These are phyloP conservation scores for Zygoascus sp. DNA, from an alignment of 1,139 yeast species.

Conservation along the genomic window DNA sequence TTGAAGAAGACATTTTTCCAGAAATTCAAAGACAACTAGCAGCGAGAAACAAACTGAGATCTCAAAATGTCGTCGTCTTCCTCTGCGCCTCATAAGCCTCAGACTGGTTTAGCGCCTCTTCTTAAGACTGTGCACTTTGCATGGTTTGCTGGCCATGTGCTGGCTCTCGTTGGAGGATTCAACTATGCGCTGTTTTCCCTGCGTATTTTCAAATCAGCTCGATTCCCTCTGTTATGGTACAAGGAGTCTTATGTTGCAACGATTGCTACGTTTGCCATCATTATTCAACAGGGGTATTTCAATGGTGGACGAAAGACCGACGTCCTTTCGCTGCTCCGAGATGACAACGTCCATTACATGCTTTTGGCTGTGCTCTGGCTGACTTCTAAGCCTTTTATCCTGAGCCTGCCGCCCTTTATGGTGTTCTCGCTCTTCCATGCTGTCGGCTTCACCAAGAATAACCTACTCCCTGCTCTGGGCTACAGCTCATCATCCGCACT, in stretches of 20 bases:
- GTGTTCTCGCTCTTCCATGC: slow-evolving; percentile 72
- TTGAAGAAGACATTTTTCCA: no score
- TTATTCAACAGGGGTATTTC: slow-evolving; percentile 53
- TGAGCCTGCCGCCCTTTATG: slow-evolving; percentile 61
- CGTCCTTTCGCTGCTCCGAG: slow-evolving; percentile 35
- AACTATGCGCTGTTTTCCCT: slow-evolving; percentile 49
- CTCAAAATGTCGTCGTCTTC: not conserved
- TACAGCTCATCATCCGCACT: slow-evolving; percentile 42
- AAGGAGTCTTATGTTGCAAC: slow-evolving; percentile 60
- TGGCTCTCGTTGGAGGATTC: slow-evolving; percentile 53
- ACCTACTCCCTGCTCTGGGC: slow-evolving; percentile 62
- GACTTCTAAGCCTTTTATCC: slow-evolving; percentile 46
- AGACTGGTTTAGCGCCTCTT: slow-evolving; percentile 1
- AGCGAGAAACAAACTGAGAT: not conserved
- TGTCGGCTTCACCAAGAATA: slow-evolving; percentile 59
- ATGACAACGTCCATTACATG: slow-evolving; percentile 68
- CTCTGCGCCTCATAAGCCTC: not conserved
- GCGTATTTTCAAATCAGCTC: slow-evolving; percentile 29
- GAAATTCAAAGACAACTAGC: no score
- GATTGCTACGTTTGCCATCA: slow-evolving; percentile 70
- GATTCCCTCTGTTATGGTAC: slow-evolving; percentile 49
- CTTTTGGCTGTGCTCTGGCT: slow-evolving; percentile 56
- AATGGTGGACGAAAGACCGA: slow-evolving; percentile 16
- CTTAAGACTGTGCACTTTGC: slow-evolving; percentile 49
- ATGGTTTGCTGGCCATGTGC: slow-evolving; percentile 57